A percentile compares a stretch with the other conserved stretches of the same genome.
Conservation (phyloP, 495 filamentous ascomycete species). For the Podospora conica region DNA sequence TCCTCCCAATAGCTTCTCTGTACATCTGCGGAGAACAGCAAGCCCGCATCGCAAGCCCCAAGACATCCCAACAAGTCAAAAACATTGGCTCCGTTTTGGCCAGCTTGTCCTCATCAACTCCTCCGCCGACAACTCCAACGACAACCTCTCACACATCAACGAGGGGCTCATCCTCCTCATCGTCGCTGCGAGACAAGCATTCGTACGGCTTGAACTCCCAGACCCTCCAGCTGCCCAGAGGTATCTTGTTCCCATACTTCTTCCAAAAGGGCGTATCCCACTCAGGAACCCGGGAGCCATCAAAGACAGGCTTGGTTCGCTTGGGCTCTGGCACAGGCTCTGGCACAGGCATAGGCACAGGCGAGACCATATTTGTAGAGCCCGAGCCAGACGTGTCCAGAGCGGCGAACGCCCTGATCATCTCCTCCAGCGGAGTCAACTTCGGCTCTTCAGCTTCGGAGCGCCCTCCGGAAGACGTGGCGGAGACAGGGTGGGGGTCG, state of each 20-base stretch:
- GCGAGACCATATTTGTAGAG: not conserved
- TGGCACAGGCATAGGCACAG: not conserved
- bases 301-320: not conserved
- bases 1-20: too few species aligned
- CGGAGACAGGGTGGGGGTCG: too few species aligned
- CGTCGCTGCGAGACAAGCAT: not conserved
- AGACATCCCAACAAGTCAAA: too few species aligned
- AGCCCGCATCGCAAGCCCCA: too few species aligned
- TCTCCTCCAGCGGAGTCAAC: not conserved
- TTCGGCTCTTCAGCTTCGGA: not conserved
- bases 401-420: not conserved
- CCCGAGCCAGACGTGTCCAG: not conserved
- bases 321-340: not conserved
- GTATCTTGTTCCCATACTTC: slow-evolving; percentile 15
- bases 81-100: too few species aligned
- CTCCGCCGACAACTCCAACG: too few species aligned
- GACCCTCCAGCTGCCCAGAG: not conserved
- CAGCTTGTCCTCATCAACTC: too few species aligned
- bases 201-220: not conserved
- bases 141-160: not conserved
- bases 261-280: slow-evolving; percentile 13
- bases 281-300: not conserved
- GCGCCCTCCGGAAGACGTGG: too few species aligned
- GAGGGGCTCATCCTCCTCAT: not conserved
- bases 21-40: too few species aligned